Conservation (phyloP, 305 asterid species). For the Fraxinus sp. region DNA sequence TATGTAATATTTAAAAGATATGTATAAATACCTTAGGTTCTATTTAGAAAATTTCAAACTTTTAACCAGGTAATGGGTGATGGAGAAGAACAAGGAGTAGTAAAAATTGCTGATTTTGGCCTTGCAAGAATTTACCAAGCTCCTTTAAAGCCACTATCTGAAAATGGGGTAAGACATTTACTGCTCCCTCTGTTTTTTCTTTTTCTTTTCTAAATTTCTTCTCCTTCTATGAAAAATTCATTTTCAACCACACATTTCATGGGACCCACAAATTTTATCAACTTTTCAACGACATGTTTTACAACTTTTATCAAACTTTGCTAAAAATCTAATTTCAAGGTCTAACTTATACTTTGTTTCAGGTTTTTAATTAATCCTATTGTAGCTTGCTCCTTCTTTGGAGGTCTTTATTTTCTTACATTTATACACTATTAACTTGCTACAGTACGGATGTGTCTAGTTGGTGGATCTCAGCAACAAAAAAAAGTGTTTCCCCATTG, state of each 20-base stretch:
- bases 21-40: not conserved
- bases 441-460: not conserved
- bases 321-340: too few relatives aligned
- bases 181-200: not conserved
- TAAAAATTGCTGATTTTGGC: constrained; percentile 96
- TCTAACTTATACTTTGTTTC: not conserved
- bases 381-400: not conserved
- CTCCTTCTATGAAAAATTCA: not conserved
- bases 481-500: not conserved
- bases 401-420: not conserved
- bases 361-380: not conserved
- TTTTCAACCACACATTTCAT: not conserved
- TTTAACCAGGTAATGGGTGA: constrained; percentile 90
- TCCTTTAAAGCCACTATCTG: constrained; percentile 80
- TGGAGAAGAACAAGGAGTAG: constrained; percentile 93
- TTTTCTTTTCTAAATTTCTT: not conserved
- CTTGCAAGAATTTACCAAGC: constrained; percentile 97
- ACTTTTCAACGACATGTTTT: too few relatives aligned
- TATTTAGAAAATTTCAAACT: constrained; percentile 1
- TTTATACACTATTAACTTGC: not conserved
- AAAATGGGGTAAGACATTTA: constrained; percentile 75
- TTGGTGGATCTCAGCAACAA: not conserved
- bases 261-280: not conserved
- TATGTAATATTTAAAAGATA: not conserved
- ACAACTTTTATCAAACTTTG: not conserved